These are phyloP conservation scores for Lactifluus piperatus DNA, from an alignment of 768 basidiomycete genomes.

Conservation along the genomic window DNA sequence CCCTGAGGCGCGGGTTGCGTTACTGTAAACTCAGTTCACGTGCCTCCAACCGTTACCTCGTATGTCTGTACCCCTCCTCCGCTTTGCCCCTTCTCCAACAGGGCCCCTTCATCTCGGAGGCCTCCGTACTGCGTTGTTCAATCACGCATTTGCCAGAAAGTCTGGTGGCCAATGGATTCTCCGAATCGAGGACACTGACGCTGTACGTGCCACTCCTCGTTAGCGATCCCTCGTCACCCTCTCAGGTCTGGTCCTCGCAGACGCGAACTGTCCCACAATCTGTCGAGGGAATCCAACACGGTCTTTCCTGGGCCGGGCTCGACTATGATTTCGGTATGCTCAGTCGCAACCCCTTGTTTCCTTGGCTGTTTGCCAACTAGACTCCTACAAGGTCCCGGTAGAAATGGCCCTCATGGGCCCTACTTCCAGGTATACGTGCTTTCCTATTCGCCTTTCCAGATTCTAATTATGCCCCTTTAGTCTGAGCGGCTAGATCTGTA, in stretches of 20 bases:
- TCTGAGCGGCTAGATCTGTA: constrained; percentile 88
- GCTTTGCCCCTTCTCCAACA: constrained; percentile 97
- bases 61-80: constrained; percentile 42
- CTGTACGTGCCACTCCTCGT: constrained; percentile 41
- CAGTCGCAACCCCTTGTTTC: neutral
- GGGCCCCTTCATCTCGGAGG: constrained; percentile 93
- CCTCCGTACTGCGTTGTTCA: constrained; percentile 88
- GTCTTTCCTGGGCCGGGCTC: constrained; percentile 85
- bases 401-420: constrained; percentile 67
- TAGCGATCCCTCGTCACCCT: neutral
- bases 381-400: constrained; percentile 56
- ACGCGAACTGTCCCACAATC: constrained; percentile 74
- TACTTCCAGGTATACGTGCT: constrained; percentile 64
- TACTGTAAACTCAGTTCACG: neutral
- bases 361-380: neutral
- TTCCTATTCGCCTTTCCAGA: neutral
- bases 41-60: neutral
- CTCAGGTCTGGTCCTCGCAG: constrained; percentile 32
- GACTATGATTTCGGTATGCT: constrained; percentile 81
- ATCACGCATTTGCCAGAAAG: constrained; percentile 77
- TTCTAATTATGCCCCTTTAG: constrained; percentile 33
- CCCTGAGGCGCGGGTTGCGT: too few relatives aligned
- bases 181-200: constrained; percentile 92
- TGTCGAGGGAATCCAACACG: constrained; percentile 67
- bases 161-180: constrained; percentile 84